phyloP scores from a whole-genome alignment of 208 protist genomes.

The Leishmania arabica region DNA sequence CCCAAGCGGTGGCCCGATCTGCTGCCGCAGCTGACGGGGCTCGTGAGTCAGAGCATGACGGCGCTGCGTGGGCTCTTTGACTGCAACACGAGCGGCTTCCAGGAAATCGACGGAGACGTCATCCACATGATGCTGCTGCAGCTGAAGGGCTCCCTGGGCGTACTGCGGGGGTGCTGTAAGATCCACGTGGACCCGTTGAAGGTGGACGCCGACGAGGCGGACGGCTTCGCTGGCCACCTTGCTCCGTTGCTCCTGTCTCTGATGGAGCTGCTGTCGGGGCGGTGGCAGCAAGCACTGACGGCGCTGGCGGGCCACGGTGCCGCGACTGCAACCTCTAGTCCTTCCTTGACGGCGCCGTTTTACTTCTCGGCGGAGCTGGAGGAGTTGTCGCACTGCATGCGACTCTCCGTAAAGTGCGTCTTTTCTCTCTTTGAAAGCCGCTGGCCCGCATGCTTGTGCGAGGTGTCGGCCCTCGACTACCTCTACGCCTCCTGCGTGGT shows the following conservation, averaged over 20 bases:
- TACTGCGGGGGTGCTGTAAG: slow-evolving; percentile 73
- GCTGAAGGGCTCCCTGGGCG: slow-evolving; percentile 68
- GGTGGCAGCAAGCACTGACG: slow-evolving; percentile 47
- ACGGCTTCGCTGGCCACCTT: slow-evolving; percentile 50
- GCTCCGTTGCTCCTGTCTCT: slow-evolving; percentile 52
- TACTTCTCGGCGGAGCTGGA: slow-evolving; percentile 35
- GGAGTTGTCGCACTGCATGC: slow-evolving; percentile 74
- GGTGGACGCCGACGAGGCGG: slow-evolving; percentile 45
- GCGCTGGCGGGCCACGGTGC: slow-evolving; percentile 16
- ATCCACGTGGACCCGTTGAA: slow-evolving; percentile 58
- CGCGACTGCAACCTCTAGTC: slow-evolving; percentile 8
- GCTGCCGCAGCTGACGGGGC: slow-evolving; percentile 53
- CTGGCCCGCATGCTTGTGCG: slow-evolving; percentile 72
- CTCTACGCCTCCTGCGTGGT: slow-evolving; percentile 57
- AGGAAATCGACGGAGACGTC: slow-evolving; percentile 22
- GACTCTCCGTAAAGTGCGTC: slow-evolving; percentile 75
- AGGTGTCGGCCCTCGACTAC: slow-evolving; percentile 45
- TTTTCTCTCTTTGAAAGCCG: slow-evolving; percentile 47
- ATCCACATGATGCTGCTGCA: slow-evolving; percentile 36
- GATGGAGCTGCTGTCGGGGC: slow-evolving; percentile 43
- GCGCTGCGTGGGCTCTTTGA: slow-evolving; percentile 30
- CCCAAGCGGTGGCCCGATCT: slow-evolving; percentile 63
- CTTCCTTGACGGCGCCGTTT: slow-evolving; percentile 18
- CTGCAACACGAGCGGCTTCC: slow-evolving; percentile 18
- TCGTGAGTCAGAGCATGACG: slow-evolving; percentile 45